Conservation (phyloP, 495 filamentous ascomycete species). For the Hyphodiscus hymeniophilus region DNA sequence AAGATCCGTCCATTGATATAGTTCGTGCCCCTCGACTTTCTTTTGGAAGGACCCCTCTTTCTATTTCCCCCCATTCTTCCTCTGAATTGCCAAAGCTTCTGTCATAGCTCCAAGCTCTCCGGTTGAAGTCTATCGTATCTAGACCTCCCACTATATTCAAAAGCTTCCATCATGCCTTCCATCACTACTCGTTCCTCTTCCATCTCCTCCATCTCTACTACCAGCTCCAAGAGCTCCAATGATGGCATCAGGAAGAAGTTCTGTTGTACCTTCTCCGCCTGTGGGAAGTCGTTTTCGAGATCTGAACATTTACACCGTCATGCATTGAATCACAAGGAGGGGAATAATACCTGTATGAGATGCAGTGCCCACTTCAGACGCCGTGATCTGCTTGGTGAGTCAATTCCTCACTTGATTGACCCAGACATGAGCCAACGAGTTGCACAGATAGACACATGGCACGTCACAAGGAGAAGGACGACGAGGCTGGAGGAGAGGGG, state of each 20-base stretch:
- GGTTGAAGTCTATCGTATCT: too few relatives aligned
- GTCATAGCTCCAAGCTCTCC: background rate
- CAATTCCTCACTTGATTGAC: background rate
- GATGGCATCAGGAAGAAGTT: constrained; percentile 36
- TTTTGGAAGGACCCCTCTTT: constrained; percentile 15
- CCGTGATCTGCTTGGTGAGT: constrained; percentile 44
- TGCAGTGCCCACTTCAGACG: constrained; percentile 51
- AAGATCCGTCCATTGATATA: background rate
- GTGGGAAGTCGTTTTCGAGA: constrained; percentile 48
- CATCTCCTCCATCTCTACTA: constrained; percentile 14
- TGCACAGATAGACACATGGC: constrained; percentile 47
- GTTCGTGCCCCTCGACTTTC: constrained; percentile 4
- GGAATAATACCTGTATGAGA: constrained; percentile 44
- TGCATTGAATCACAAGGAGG: constrained; percentile 47
- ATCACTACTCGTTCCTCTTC: constrained; percentile 15
- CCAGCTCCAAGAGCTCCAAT: constrained; percentile 23
- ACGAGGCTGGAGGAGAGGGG: constrained; percentile 50
- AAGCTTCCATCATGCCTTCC: constrained; percentile 16
- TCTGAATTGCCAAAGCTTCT: constrained; percentile 3
- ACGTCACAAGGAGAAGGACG: constrained; percentile 51
- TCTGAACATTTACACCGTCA: constrained; percentile 53
- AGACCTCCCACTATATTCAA: background rate
- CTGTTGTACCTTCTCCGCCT: constrained; percentile 36
- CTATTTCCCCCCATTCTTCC: background rate
- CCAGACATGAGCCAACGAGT: background rate